A percentile compares a stretch with the other conserved stretches of the same genome.
These are phyloP conservation scores for Fusarium ambrosium DNA, from an alignment of 2,329 filamentous ascomycete species.

Conservation along the genomic window DNA sequence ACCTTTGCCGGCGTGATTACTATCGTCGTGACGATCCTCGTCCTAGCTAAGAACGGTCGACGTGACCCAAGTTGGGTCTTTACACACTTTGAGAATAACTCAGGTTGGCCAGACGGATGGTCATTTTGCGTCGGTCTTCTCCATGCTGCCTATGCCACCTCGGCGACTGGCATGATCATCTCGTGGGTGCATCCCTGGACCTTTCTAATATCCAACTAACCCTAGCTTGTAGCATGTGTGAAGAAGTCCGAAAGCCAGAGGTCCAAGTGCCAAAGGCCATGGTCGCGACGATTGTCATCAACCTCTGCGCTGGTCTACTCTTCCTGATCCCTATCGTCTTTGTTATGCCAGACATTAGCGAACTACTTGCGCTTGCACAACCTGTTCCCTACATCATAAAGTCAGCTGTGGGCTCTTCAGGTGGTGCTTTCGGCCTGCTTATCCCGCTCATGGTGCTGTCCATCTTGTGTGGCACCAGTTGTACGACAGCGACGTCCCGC, in stretches of 20 bases:
- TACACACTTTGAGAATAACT: conserved; percentile 74
- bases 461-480: conserved; percentile 19
- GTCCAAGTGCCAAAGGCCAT: conserved; percentile 80
- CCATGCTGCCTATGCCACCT: conserved; percentile 80
- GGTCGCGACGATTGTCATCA: conserved; percentile 75
- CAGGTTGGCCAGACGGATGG: conserved; percentile 79
- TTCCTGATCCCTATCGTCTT: conserved; percentile 78
- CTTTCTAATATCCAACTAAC: not conserved
- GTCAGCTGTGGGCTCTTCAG: conserved; percentile 7
- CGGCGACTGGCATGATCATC: conserved; percentile 84
- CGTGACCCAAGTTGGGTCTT: conserved; percentile 75
- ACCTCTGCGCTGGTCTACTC: conserved; percentile 74
- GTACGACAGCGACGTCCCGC: conserved; percentile 20
- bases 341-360: conserved; percentile 73
- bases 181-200: conserved; percentile 64
- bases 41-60: conserved; percentile 76
- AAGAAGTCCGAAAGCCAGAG: conserved; percentile 77
- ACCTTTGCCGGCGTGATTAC: conserved; percentile 78
- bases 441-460: conserved; percentile 13
- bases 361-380: conserved; percentile 68
- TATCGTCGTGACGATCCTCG: conserved; percentile 72
- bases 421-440: conserved; percentile 6
- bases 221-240: conserved; percentile 71
- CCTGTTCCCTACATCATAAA: conserved; percentile 75
- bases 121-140: conserved; percentile 80